Percentiles rank a stretch among this genome's conserved stretches.
Conservation (phyloP, 768 basidiomycete genomes). For the Russula emetica region DNA sequence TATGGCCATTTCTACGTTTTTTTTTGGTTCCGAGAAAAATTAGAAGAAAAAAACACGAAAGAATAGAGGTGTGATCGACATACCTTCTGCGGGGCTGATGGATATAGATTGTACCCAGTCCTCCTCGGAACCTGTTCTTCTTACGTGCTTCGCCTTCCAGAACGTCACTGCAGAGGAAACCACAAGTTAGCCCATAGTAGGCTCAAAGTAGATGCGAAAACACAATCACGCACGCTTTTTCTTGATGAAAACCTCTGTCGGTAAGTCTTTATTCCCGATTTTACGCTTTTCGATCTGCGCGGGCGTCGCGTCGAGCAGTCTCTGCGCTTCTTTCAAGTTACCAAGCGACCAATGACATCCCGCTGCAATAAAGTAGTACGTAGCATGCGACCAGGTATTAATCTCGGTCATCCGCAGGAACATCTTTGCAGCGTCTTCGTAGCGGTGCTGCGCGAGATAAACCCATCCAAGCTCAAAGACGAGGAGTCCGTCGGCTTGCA, state of each 20-base stretch:
- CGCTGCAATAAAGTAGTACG: slow-evolving; percentile 75
- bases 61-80: slow-evolving; percentile 22
- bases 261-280: slow-evolving; percentile 61
- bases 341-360: slow-evolving; percentile 62
- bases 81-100: slow-evolving; percentile 70
- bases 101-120: slow-evolving; percentile 52
- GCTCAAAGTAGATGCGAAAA: not conserved
- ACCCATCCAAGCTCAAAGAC: slow-evolving; percentile 79
- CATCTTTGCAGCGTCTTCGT: slow-evolving; percentile 61
- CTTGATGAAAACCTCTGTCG: slow-evolving; percentile 73
- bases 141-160: slow-evolving; percentile 63
- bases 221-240: slow-evolving; percentile 57
- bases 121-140: slow-evolving; percentile 49
- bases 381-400: slow-evolving; percentile 73
- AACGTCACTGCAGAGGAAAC: slow-evolving; percentile 52
- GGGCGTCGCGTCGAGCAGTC: slow-evolving; percentile 59
- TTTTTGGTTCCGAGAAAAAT: not conserved
- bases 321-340: slow-evolving; percentile 54
- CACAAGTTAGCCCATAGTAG: not conserved
- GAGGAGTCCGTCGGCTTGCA: slow-evolving; percentile 68
- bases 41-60: not conserved
- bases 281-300: slow-evolving; percentile 55
- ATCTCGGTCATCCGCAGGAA: slow-evolving; percentile 61
- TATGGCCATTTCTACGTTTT: slow-evolving; percentile 57
- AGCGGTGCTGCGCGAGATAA: slow-evolving; percentile 56